These are phyloP conservation scores for Pleurotus djamor DNA, from an alignment of 768 basidiomycete species.

Conservation along the genomic window DNA sequence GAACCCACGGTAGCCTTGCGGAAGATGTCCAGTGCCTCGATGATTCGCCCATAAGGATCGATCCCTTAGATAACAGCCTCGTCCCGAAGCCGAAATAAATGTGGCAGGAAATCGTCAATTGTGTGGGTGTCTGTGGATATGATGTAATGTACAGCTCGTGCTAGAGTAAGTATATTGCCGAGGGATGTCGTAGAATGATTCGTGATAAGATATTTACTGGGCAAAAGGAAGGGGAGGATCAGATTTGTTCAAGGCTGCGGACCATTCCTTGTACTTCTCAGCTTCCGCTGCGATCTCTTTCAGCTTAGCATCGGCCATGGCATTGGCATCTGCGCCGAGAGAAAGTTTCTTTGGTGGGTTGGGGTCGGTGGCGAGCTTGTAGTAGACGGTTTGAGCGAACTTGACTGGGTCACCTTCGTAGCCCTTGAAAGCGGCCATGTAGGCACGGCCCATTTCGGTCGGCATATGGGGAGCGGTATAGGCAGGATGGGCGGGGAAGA, in stretches of 20 bases:
- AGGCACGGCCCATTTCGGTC: not conserved
- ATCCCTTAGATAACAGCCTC: too few relatives aligned
- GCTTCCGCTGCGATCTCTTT: not conserved
- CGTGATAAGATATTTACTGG: not conserved
- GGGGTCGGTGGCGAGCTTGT: conserved; percentile 1
- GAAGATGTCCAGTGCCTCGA: too few relatives aligned
- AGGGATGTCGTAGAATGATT: too few relatives aligned
- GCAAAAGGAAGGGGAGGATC: conserved; percentile 9
- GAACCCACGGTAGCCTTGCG: too few relatives aligned
- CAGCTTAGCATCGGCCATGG: conserved; percentile 2
- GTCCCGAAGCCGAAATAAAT: too few relatives aligned
- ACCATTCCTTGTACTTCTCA: conserved; percentile 3
- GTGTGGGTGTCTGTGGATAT: too few relatives aligned
- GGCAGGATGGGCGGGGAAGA: conserved; percentile 15
- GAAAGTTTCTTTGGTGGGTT: conserved; percentile 1
- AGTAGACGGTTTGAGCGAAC: conserved; percentile 6
- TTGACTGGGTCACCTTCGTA: conserved; percentile 9
- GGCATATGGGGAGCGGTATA: conserved; percentile 11
- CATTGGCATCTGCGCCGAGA: not conserved
- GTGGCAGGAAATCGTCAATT: too few relatives aligned
- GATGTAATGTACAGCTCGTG: too few relatives aligned
- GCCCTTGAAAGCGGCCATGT: conserved; percentile 4
- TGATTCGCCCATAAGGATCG: too few relatives aligned
- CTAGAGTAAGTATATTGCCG: too few relatives aligned
- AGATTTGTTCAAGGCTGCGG: conserved; percentile 2